Percentiles rank a stretch among this genome's conserved stretches.
These are phyloP conservation scores for Liriodendron chinense DNA, from an alignment of 164 flowering plant genomes.

Conservation along the genomic window DNA sequence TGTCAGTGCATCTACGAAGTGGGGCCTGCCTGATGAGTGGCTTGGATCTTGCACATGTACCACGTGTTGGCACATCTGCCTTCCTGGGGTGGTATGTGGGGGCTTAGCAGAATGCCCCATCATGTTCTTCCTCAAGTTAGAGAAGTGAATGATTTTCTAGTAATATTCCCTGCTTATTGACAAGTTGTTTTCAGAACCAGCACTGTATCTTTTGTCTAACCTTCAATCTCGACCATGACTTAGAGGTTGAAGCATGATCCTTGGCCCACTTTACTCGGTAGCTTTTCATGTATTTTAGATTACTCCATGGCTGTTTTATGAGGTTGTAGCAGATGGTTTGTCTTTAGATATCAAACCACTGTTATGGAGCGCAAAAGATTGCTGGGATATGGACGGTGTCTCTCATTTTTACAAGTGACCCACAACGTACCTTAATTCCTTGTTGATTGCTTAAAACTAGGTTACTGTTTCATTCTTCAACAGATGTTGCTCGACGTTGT, in stretches of 20 bases:
- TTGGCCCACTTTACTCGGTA: not conserved
- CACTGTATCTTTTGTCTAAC: not conserved
- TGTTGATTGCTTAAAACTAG: not conserved
- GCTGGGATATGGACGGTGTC: not conserved
- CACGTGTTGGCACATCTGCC: no score
- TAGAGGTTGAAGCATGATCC: not conserved
- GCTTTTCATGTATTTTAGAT: not conserved
- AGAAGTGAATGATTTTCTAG: no score
- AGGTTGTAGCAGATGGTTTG: not conserved
- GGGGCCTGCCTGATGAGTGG: no score
- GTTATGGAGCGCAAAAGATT: not conserved
- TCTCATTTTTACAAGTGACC: not conserved
- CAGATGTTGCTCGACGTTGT: conserved; percentile 81
- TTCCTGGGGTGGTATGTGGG: no score
- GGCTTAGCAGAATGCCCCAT: no score
- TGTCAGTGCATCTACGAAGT: no score
- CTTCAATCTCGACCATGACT: not conserved
- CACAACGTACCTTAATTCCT: not conserved
- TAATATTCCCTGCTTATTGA: no score
- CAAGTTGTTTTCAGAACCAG: not conserved
- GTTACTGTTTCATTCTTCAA: conserved; percentile 8
- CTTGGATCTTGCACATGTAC: no score
- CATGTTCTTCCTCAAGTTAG: no score
- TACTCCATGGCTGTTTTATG: not conserved
- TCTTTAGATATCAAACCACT: not conserved